Base-by-base conservation (phyloP, 1,139 yeast species). In the Neolecta irregularis region DNA sequence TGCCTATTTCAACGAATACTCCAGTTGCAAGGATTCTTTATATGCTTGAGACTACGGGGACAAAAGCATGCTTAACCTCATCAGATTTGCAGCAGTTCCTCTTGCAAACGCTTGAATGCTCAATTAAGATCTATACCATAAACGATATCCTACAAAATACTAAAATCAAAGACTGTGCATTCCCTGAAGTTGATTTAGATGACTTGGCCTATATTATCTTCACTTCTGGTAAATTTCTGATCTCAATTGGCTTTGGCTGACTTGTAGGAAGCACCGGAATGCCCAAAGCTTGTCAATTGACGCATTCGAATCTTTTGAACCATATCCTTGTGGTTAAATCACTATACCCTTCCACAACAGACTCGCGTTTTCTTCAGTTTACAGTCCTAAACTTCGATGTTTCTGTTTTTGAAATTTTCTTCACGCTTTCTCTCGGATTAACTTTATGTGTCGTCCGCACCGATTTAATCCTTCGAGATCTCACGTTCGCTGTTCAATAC, bases 191-290 rank as follows among this genome's bases (percentile, higher is more conserved):
- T n/a, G n/a, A n/a, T n/a, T n/a, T n/a, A 4, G 69, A 69, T 8
- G 91, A 79, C 49, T 54, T 74, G 36, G 72, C 91, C 23, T 80
- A 93, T 63, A 79, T 85, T 52, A 85, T 88, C 93, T 88, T 85
- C 64, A 88, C 98, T 11, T 85, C 96, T 1, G 98, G 98, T 34
- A n/a, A n/a, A n/a, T n/a, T n/a, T n/a, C n/a, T n/a, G n/a, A n/a
- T n/a, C n/a, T n/a, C n/a, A n/a, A n/a, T n/a, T n/a, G n/a, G n/a
- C n/a, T n/a, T n/a, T n/a, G n/a, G n/a, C n/a, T n/a, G n/a, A n/a
- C n/a, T n/a, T n/a, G n/a, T n/a, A n/a, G n/a, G n/a, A n/a, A 85
- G 96, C 9, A 83, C 96, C 11, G 98, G 98, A 48, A 74, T 73
- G 44, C 98, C 98, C 49, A 88, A 88, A 64, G 98, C 98, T 59